Evolutionary conservation across 345 rosid genomes (phyloP).

Genomic region (Corchorus olitorius): DNA sequence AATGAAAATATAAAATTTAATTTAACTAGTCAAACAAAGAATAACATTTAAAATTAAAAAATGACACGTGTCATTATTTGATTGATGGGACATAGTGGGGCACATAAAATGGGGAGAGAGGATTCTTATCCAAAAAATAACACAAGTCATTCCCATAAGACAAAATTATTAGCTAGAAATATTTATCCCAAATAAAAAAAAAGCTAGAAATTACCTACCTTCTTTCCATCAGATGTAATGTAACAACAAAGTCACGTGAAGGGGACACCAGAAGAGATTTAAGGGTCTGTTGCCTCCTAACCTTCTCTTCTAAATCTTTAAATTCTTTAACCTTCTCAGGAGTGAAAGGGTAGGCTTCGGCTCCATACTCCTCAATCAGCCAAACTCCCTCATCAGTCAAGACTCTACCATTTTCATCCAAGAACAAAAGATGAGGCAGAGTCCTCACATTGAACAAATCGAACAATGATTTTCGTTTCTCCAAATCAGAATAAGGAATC

Average conservation of each 20-base stretch:
- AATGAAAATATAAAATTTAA: too few species aligned
- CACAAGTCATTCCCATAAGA: too few species aligned
- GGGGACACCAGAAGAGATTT: slow-evolving; percentile 49
- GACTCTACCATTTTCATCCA: slow-evolving; percentile 62
- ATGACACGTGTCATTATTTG: too few species aligned
- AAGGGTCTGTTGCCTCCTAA: slow-evolving; percentile 57
- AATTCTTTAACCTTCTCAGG: slow-evolving; percentile 57
- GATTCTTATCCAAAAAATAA: too few species aligned
- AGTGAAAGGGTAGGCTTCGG: slow-evolving; percentile 67
- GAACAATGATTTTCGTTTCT: slow-evolving; percentile 49
- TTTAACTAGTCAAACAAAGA: too few species aligned
- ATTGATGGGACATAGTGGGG: too few species aligned
- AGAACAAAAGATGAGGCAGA: slow-evolving; percentile 68
- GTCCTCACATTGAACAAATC: slow-evolving; percentile 58
- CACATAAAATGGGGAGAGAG: too few species aligned
- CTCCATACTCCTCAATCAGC: slow-evolving; percentile 62
- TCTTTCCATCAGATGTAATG: slow-evolving; percentile 44
- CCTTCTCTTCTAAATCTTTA: slow-evolving; percentile 61
- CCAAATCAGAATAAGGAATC: slow-evolving; percentile 66
- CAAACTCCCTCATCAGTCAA: slow-evolving; percentile 48
- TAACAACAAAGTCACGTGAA: slow-evolving; percentile 58
- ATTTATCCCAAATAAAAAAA: too few species aligned
- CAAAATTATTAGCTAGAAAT: too few species aligned
- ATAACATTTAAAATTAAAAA: too few species aligned
- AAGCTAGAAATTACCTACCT: slow-evolving; percentile 34